These are phyloP conservation scores for Chytriomyces confervae DNA, from an alignment of 192 early-diverging fungal genomes.

Conservation along the genomic window DNA sequence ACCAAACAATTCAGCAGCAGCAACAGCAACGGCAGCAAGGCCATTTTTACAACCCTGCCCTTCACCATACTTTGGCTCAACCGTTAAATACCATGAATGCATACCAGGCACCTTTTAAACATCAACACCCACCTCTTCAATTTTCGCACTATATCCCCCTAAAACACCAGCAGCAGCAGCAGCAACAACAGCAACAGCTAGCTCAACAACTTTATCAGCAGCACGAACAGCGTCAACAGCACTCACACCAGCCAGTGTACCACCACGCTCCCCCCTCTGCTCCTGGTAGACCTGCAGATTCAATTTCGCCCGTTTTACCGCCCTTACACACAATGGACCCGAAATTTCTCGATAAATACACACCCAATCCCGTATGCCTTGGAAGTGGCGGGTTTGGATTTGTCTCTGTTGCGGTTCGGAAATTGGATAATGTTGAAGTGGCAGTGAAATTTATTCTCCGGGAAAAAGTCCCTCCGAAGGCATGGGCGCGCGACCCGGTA, in stretches of 20 bases:
- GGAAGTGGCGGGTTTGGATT: conserved; percentile 76
- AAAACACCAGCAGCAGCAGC: conserved; percentile 2
- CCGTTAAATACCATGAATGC: not conserved
- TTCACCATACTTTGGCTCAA: not conserved
- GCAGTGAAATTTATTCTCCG: conserved; percentile 77
- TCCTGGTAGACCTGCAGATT: too few species aligned
- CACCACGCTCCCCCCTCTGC: conserved; percentile 14
- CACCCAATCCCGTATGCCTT: conserved; percentile 34
- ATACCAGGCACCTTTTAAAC: not conserved
- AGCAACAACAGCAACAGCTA: not conserved
- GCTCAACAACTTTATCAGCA: not conserved
- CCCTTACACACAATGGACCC: conserved; percentile 16
- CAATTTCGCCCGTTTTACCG: not conserved
- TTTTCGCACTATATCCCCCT: not conserved
- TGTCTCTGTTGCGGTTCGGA: conserved; percentile 63
- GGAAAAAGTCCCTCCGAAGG: conserved; percentile 43
- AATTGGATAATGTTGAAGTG: conserved; percentile 59
- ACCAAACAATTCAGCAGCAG: not conserved
- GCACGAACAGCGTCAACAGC: not conserved
- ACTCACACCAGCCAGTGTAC: not conserved
- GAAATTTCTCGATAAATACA: conserved; percentile 33
- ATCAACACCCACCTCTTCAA: not conserved
- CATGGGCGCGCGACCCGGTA: conserved; percentile 52
- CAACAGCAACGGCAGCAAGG: conserved; percentile 5
- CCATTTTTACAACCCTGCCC: not conserved